A percentile compares a stretch with the other conserved stretches of the same genome.
Evolutionary conservation across 1,139 yeast genomes (phyloP).

Genomic region (Geotrichum fermentans): DNA sequence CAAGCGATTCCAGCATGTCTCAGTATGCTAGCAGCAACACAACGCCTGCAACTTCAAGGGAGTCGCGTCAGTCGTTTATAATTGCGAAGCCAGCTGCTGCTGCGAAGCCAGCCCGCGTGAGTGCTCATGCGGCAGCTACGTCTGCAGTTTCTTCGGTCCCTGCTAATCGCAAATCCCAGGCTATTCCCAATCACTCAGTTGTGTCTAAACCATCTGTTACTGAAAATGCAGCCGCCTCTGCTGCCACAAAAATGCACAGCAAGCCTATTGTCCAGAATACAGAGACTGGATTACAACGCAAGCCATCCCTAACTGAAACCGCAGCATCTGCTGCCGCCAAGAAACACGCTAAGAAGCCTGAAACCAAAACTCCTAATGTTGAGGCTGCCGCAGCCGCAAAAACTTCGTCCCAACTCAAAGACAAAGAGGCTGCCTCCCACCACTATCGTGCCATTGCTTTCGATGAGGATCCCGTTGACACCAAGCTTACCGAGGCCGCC

Average conservation of each 20-base stretch:
- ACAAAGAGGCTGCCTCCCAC: background rate
- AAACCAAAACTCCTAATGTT: background rate
- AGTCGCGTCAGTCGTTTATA: background rate
- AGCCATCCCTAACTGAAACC: constrained; percentile 3
- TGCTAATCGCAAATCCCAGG: background rate
- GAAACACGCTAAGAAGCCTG: background rate
- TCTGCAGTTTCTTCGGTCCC: background rate
- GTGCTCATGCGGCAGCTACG: background rate
- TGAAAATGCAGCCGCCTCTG: background rate
- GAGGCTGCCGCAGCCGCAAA: constrained; percentile 3
- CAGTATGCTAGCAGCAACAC: background rate
- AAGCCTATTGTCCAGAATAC: background rate
- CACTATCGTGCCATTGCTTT: constrained; percentile 3
- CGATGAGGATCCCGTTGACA: background rate
- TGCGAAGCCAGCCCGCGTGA: background rate
- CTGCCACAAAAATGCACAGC: background rate
- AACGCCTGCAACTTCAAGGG: background rate
- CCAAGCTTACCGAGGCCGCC: constrained; percentile 7
- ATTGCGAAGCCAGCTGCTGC: background rate
- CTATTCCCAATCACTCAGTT: background rate
- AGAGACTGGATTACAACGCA: background rate
- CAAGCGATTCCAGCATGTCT: background rate
- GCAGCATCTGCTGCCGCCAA: background rate
- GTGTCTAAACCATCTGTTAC: background rate
- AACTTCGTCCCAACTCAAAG: background rate